phyloP scores from a whole-genome alignment of 2,329 filamentous ascomycete species.

The Aspergillus versicolor region DNA sequence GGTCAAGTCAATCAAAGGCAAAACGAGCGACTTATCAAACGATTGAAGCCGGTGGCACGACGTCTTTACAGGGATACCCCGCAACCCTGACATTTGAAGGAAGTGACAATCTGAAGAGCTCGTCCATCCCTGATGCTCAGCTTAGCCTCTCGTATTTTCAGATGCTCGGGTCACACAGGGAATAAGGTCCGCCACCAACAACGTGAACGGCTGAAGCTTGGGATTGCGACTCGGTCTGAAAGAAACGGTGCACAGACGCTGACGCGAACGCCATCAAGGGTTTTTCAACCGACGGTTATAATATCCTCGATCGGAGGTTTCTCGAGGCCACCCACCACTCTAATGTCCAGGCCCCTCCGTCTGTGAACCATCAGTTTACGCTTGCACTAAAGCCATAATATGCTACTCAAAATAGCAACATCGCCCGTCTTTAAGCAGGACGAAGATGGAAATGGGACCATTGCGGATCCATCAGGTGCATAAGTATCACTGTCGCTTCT shows the following conservation, averaged over 20 bases:
- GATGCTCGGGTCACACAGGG: constrained; percentile 3
- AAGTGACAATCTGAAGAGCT: neutral
- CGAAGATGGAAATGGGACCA: neutral
- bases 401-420: neutral
- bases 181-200: constrained; percentile 7
- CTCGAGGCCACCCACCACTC: neutral
- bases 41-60: neutral
- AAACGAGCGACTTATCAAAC: neutral
- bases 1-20: constrained; percentile 1
- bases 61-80: constrained; percentile 6
- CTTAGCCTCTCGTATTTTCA: constrained; percentile 5
- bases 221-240: neutral
- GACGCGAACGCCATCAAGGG: neutral
- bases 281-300: neutral
- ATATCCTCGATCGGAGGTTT: neutral
- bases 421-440: neutral
- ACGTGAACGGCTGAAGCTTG: neutral
- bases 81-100: constrained; percentile 2
- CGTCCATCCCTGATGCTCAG: constrained; percentile 1
- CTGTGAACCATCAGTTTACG: neutral
- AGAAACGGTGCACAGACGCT: neutral
- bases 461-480: neutral
- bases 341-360: neutral
- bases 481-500: neutral
- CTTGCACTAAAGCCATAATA: neutral